These are phyloP conservation scores for Camelina sativa DNA, from an alignment of 345 rosid genomes.

Conservation along the genomic window DNA sequence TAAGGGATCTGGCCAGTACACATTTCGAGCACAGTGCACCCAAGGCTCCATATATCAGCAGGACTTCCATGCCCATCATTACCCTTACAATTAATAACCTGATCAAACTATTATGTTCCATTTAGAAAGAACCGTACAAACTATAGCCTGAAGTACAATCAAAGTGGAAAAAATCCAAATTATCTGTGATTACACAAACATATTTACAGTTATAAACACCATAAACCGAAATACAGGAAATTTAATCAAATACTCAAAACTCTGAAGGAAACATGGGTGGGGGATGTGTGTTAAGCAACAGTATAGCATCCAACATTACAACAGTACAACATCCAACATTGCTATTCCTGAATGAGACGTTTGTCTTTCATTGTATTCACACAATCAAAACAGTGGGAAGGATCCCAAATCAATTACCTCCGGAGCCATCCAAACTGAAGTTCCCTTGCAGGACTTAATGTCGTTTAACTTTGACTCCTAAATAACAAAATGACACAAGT, in stretches of 20 bases:
- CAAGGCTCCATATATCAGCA: slow-evolving; percentile 97
- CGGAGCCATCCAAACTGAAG: slow-evolving; percentile 98
- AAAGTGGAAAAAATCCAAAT: background rate
- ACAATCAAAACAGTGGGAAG: slow-evolving; percentile 8
- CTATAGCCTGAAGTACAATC: background rate
- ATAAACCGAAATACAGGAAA: background rate
- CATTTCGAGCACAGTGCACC: slow-evolving; percentile 92
- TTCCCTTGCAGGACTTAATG: slow-evolving; percentile 81
- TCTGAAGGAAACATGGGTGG: background rate
- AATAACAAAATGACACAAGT: slow-evolving; percentile 19
- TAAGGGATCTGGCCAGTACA: slow-evolving; percentile 67
- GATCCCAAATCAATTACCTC: slow-evolving; percentile 56
- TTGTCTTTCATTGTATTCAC: slow-evolving; percentile 20
- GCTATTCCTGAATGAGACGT: background rate
- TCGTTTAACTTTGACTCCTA: slow-evolving; percentile 83
- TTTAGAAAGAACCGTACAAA: background rate
- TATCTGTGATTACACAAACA: background rate
- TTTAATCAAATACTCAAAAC: background rate
- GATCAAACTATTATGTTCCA: slow-evolving; percentile 26
- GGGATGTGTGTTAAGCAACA: background rate
- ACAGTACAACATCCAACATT: slow-evolving; percentile 8
- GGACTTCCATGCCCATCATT: slow-evolving; percentile 67
- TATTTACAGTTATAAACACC: background rate
- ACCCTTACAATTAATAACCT: slow-evolving; percentile 47
- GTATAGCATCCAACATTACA: background rate